These are phyloP conservation scores for Phytophthora rubi DNA, from an alignment of 352 stramenopile species.

Conservation along the genomic window DNA sequence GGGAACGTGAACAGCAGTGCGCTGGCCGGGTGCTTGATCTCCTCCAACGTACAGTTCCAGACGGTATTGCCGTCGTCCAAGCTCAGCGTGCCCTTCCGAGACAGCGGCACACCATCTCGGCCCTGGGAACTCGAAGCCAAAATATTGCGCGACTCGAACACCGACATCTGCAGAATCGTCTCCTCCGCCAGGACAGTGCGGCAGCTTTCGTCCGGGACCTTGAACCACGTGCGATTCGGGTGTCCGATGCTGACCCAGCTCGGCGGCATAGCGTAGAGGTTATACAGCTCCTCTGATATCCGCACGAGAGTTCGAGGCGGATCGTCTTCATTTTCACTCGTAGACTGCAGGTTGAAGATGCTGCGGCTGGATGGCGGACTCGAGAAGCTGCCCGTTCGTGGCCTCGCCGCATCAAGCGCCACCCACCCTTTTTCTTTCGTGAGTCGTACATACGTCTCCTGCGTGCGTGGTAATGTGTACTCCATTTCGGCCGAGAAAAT, in stretches of 20 bases:
- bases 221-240: slow-evolving; percentile 85
- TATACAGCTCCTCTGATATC: slow-evolving; percentile 80
- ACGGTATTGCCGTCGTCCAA: slow-evolving; percentile 55
- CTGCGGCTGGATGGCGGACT: slow-evolving; percentile 27
- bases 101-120: slow-evolving; percentile 70
- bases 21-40: slow-evolving; percentile 85
- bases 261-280: slow-evolving; percentile 76
- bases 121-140: slow-evolving; percentile 78
- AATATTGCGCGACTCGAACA: slow-evolving; percentile 76
- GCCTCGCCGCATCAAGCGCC: slow-evolving; percentile 45
- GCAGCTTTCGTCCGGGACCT: slow-evolving; percentile 75
- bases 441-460: slow-evolving; percentile 76
- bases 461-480: slow-evolving; percentile 75
- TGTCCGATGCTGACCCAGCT: slow-evolving; percentile 82
- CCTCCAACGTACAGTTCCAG: slow-evolving; percentile 76
- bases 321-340: slow-evolving; percentile 24
- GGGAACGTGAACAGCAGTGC: slow-evolving; percentile 84
- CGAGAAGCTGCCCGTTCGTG: slow-evolving; percentile 34
- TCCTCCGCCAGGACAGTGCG: slow-evolving; percentile 75
- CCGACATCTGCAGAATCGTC: slow-evolving; percentile 72
- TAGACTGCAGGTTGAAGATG: slow-evolving; percentile 28
- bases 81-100: slow-evolving; percentile 53
- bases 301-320: slow-evolving; percentile 53
- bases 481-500: slow-evolving; percentile 85
- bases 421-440: slow-evolving; percentile 87